A percentile compares a stretch with the other conserved stretches of the same genome.
Conservation (phyloP, 2,329 filamentous ascomycete genomes). For the Pestalotiopsis fici region DNA sequence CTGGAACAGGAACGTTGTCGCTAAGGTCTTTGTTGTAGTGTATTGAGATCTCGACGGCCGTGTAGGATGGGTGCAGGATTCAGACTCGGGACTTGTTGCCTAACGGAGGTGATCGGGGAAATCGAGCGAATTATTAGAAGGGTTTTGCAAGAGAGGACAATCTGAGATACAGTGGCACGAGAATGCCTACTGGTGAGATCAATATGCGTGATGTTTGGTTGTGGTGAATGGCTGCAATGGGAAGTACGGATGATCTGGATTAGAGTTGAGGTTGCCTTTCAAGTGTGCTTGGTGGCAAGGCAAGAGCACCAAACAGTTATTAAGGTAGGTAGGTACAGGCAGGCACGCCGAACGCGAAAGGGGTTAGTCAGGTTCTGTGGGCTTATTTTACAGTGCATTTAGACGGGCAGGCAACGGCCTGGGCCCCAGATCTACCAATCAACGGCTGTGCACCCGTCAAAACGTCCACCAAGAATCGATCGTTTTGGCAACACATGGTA, state of each 20-base stretch:
- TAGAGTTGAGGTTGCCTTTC: neutral
- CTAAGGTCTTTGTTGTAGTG: neutral
- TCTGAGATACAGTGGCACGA: neutral
- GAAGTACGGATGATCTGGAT: neutral
- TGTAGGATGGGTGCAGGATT: neutral
- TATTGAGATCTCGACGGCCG: neutral
- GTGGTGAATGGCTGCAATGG: neutral
- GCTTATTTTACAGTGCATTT: neutral
- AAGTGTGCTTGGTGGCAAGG: neutral
- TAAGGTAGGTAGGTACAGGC: neutral
- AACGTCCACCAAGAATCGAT: neutral
- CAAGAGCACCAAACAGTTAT: neutral
- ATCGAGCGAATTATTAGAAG: neutral
- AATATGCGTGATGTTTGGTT: neutral
- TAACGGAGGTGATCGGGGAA: neutral
- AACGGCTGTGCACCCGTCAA: neutral
- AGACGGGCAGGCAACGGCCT: too few relatives aligned
- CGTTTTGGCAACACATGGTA: too few relatives aligned
- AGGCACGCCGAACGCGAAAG: neutral
- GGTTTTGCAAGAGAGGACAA: neutral
- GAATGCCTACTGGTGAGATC: neutral
- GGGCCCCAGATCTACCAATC: neutral
- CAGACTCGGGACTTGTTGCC: neutral
- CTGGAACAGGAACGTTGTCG: neutral
- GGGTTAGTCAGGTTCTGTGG: neutral